These are phyloP conservation scores for Fusarium vanettenii DNA, from an alignment of 2,329 filamentous ascomycete genomes.

Conservation along the genomic window DNA sequence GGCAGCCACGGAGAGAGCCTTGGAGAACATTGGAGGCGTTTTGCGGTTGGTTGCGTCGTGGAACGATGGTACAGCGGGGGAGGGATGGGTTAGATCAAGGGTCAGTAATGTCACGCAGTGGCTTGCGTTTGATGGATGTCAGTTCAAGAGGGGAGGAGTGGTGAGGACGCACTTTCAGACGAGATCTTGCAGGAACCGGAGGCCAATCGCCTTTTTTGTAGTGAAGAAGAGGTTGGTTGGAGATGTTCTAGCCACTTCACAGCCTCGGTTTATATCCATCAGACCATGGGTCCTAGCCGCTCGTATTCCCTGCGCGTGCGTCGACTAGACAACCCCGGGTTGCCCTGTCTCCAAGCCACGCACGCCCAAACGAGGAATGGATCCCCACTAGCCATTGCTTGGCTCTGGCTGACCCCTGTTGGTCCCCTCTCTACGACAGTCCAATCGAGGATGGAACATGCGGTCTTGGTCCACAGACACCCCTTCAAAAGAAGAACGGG, in stretches of 20 bases:
- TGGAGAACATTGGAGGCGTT: constrained; percentile 25
- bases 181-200: background rate
- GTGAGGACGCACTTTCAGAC: constrained; percentile 21
- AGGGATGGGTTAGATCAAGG: background rate
- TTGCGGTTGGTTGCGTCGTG: constrained; percentile 13
- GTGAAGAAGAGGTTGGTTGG: constrained; percentile 26
- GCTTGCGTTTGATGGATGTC: background rate
- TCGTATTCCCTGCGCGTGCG: constrained; percentile 22
- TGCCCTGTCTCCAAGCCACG: constrained; percentile 18
- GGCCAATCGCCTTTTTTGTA: background rate
- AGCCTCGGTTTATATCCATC: constrained; percentile 32
- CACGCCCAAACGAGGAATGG: constrained; percentile 7
- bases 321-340: constrained; percentile 28
- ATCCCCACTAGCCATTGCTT: constrained; percentile 4
- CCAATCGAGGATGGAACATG: constrained; percentile 3
- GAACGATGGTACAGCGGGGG: background rate
- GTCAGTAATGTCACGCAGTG: constrained; percentile 10
- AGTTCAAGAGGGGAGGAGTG: background rate
- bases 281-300: constrained; percentile 15
- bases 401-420: background rate
- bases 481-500: background rate
- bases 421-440: background rate
- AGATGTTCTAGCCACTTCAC: constrained; percentile 6
- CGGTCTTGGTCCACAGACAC: background rate
- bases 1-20: constrained; percentile 18